Evolutionary conservation across 148 eudicot genomes (phyloP), one percentile per base, ranked within the genome.

Genomic region (Hydrangea macrophylla): DNA sequence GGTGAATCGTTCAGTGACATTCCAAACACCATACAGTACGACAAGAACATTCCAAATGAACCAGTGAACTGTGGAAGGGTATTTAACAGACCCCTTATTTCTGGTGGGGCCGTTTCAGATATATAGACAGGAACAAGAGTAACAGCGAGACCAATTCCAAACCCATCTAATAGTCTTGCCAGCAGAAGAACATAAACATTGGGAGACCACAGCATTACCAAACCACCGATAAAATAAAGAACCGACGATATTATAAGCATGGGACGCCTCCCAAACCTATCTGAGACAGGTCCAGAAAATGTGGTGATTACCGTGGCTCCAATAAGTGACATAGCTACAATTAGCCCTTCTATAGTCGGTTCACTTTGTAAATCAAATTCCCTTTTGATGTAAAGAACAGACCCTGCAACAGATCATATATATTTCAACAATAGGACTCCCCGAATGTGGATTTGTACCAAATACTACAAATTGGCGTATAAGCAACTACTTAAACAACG

Each of bases 21-120:
- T 57, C 80, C 80, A 51, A 92, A 92, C 17, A 92, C 92, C 92
- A 90, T 86, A 67, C 92, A 88, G 60, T 92, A 92, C 0, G 98
- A 81, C 71, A 90, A 54, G 68, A 90, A 90, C 98, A 92, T 92
- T 25, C 98, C 98, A 65, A 71, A 76, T 23, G 81, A 88, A 20
- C 94, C 94, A 68, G 90, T 86, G 75, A 92, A 86, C 83, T 90
- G 94, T 5, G 98, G 98, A 60, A 92, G 88, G 25, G 98, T 92
- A 58, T 92, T 92, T 33, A 92, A 73, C 56, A 70, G 75, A 32
- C 98, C 98, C 71, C 98, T 82, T 64, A 90, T 90, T 68, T 92
- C 96, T 6, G 98, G 82, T 23, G 96, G 98, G 17, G 98, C 85
- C 9, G 96, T 90, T 75, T 92, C 98, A 30, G 98, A 92, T 61